Evolutionary conservation across 441 rosid genomes (phyloP).

Genomic region (Bruguiera hainesii): DNA sequence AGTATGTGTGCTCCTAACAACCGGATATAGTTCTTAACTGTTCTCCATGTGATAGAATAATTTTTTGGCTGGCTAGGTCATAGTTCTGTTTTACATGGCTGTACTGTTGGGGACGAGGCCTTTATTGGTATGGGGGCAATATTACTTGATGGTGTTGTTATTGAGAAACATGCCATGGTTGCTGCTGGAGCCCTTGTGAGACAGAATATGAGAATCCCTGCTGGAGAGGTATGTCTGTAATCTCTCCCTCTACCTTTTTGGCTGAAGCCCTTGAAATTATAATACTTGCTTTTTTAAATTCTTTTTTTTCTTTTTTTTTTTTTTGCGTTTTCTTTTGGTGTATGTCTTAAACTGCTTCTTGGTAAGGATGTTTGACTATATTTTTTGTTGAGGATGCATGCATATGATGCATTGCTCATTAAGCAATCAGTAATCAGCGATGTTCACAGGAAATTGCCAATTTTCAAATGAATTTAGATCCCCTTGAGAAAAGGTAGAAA

Average conservation of each 20-base stretch:
- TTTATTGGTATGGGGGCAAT: conserved; percentile 94
- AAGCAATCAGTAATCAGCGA: not conserved
- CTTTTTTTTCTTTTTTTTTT: too few relatives aligned
- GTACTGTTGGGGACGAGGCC: conserved; percentile 88
- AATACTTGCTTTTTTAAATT: not conserved
- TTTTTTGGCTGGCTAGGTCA: conserved; percentile 58
- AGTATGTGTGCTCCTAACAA: not conserved
- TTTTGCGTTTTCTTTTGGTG: not conserved
- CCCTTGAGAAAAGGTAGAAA: not conserved
- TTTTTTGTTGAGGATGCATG: not conserved
- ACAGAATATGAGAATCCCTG: conserved; percentile 78
- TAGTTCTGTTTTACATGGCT: conserved; percentile 95
- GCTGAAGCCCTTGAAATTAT: not conserved
- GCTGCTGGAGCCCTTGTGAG: conserved; percentile 97
- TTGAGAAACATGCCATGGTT: conserved; percentile 85
- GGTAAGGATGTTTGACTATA: not conserved
- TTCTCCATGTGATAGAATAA: conserved; percentile 20
- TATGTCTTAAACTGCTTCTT: not conserved
- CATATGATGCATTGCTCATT: not conserved
- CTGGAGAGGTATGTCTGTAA: conserved; percentile 66
- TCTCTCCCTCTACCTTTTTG: not conserved
- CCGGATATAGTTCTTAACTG: conserved; percentile 5
- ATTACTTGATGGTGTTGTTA: conserved; percentile 85
- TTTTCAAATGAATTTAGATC: not conserved
- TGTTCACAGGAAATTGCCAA: not conserved